Evolutionary conservation across 2,329 filamentous ascomycete species (phyloP), one percentile per base, ranked within the genome.

Genomic region (Colletotrichum sp.): DNA sequence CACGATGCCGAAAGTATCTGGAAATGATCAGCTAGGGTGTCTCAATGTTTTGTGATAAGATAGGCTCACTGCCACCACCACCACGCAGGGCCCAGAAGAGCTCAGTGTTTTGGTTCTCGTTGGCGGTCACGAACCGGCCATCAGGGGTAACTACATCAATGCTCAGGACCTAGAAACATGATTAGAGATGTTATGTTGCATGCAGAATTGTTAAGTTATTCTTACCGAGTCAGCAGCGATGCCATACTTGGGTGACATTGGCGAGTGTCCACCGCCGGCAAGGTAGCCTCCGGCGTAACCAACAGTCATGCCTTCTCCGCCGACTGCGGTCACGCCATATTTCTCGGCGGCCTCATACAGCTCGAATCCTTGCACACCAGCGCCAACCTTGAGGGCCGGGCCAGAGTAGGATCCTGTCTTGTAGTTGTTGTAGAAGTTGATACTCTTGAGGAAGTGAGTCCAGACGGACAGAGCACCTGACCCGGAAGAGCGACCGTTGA

Each of bases 1-100:
- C 1, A 93, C 89, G 2, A 93, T 85, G 3, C 85, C 91, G 77
- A 89, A 93, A 21, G 87, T 92, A n/a, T 93, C 91, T 15, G 83
- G 84, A 70, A 84, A 73, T 79, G 78, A 5, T 77, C 43, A 52
- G 43, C 43, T 52, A 1, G 1, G 10, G n/a, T 52, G 4, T 52
- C n/a, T 3, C n/a, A 1, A 13, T 52, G 43, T 52, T 52, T 6
- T 52, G n/a, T 52, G 10, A 2, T 2, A 48, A 52, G 43, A 1
- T 13, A 1, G 2, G 2, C 43, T 52, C 43, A 52, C 43, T 52
- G 43, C 82, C 82, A 28, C 87, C 87, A 2, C 85, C 88, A 5
- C 88, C 88, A 21, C 85, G 81, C n/a, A 90, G 80, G 5, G 88
- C 88, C 85, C 88, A 89, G 82, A 87, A 90, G 0, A 90, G 81